Evolutionary conservation across 2,329 filamentous ascomycete species (phyloP).

Genomic region (Sclerotinia minor): DNA sequence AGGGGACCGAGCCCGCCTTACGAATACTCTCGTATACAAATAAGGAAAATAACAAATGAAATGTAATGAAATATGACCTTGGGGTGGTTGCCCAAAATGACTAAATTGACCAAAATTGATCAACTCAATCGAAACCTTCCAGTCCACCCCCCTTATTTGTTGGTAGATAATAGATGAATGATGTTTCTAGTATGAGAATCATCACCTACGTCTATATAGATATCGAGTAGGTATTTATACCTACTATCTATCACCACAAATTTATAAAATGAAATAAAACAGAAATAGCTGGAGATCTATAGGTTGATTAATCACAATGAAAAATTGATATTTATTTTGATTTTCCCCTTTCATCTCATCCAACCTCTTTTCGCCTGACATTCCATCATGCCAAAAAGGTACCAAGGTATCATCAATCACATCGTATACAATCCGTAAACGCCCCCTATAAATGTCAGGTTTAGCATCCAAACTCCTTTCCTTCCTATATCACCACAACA

Average conservation of each 20-base stretch:
- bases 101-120: no score
- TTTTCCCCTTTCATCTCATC: slow-evolving; percentile 3
- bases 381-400: slow-evolving; percentile 26
- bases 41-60: no score
- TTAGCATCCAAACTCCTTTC: slow-evolving; percentile 24
- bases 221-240: no score
- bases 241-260: not conserved
- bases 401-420: slow-evolving; percentile 27
- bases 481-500: slow-evolving; percentile 10
- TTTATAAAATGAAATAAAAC: not conserved
- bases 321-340: not conserved
- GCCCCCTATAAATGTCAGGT: slow-evolving; percentile 30
- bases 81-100: no score
- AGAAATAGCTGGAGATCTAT: no score
- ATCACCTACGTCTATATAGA: not conserved
- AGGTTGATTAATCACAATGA: not conserved
- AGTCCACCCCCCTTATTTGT: no score
- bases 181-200: not conserved
- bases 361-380: not conserved
- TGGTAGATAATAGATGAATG: not conserved
- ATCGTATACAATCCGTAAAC: slow-evolving; percentile 27
- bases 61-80: no score
- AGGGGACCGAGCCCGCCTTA: no score
- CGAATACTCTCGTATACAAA: no score
- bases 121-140: no score